phyloP scores from a whole-genome alignment of 306 rosid genomes.

The Trifolium pratense region DNA sequence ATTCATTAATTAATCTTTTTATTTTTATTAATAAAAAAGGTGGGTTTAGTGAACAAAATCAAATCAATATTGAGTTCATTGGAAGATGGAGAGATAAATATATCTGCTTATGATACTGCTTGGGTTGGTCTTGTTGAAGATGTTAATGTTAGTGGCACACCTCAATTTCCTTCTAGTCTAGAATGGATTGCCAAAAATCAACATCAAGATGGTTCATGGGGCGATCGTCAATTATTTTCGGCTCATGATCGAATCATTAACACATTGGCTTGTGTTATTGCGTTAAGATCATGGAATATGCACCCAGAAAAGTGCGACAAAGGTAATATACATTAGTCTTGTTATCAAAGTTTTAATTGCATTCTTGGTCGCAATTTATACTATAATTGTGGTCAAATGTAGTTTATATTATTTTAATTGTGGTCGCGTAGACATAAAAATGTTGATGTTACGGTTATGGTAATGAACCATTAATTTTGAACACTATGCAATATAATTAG shows the following conservation, averaged over 20 bases:
- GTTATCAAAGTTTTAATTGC: neutral
- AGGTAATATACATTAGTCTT: conserved; percentile 48
- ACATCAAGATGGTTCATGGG: conserved; percentile 89
- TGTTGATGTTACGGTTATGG: too few species aligned
- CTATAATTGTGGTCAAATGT: neutral
- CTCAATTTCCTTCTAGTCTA: conserved; percentile 75
- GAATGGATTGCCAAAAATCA: conserved; percentile 84
- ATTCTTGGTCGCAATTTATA: neutral
- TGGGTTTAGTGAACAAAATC: conserved; percentile 46
- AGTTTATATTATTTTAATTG: too few species aligned
- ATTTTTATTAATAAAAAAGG: neutral
- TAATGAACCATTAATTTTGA: too few species aligned
- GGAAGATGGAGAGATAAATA: neutral
- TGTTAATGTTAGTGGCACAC: conserved; percentile 54
- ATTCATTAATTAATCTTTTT: conserved; percentile 3
- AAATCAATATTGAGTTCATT: conserved; percentile 36
- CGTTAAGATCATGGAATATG: conserved; percentile 68
- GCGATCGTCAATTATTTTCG: conserved; percentile 59
- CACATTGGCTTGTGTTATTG: conserved; percentile 82
- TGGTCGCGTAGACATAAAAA: too few species aligned
- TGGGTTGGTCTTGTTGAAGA: conserved; percentile 34
- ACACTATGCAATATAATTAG: neutral
- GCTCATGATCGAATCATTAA: conserved; percentile 82
- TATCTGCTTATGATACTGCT: neutral
- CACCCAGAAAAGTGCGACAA: conserved; percentile 64